phyloP scores from a whole-genome alignment of 192 early-diverging fungal genomes.

The Coemansia sp. region DNA sequence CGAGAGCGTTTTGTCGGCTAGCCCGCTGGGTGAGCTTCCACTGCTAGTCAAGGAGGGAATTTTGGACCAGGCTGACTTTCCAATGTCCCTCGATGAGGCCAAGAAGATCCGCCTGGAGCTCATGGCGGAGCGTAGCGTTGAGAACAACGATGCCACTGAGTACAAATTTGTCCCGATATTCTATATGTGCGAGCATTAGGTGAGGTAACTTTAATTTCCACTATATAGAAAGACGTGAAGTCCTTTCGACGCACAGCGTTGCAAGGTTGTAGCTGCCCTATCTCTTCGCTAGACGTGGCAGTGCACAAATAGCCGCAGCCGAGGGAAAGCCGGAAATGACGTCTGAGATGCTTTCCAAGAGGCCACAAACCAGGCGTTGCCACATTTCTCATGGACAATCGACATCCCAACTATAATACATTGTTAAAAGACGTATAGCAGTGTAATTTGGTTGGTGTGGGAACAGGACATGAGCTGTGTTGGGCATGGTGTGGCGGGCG shows the following conservation, averaged over 20 bases:
- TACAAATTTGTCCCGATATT: slow-evolving; percentile 16
- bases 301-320: background rate
- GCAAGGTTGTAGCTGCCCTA: background rate
- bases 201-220: background rate
- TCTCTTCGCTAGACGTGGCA: background rate
- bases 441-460: background rate
- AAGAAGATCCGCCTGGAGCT: slow-evolving; percentile 46
- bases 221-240: background rate
- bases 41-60: slow-evolving; percentile 19
- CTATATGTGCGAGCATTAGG: slow-evolving; percentile 34
- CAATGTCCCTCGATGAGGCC: slow-evolving; percentile 49
- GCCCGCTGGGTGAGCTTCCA: slow-evolving; percentile 23
- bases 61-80: slow-evolving; percentile 22
- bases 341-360: background rate
- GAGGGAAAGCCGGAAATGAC: slow-evolving; percentile 7
- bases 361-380: background rate
- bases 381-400: background rate
- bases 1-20: background rate
- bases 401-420: background rate
- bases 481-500: background rate
- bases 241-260: background rate
- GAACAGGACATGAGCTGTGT: slow-evolving; percentile 1
- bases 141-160: slow-evolving; percentile 2
- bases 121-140: slow-evolving; percentile 48
- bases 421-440: background rate